Conservation (phyloP, 352 stramenopile species). For the Pythium oligandrum region DNA sequence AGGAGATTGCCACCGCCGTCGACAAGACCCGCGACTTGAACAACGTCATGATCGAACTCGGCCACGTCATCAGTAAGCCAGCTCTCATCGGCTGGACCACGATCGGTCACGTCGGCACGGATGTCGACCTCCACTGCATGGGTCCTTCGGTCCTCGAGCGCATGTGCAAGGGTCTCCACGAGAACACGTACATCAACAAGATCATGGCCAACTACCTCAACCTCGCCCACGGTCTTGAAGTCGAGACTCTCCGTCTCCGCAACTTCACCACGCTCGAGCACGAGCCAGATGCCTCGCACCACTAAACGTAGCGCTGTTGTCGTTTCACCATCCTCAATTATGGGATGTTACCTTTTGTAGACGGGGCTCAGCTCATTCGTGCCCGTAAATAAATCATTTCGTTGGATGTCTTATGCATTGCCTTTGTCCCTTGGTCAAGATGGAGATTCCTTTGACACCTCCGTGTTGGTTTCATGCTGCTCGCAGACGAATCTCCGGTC, state of each 20-base stretch:
- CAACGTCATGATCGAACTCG: constrained; percentile 48
- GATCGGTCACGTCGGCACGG: constrained; percentile 57
- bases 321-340: too few relatives aligned
- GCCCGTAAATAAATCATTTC: too few relatives aligned
- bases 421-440: too few relatives aligned
- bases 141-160: constrained; percentile 47
- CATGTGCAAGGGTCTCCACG: constrained; percentile 59
- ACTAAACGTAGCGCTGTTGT: constrained; percentile 2
- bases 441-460: too few relatives aligned
- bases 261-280: constrained; percentile 21
- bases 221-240: constrained; percentile 44
- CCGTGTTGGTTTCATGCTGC: too few relatives aligned
- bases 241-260: constrained; percentile 45
- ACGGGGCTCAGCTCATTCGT: too few relatives aligned
- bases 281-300: constrained; percentile 10
- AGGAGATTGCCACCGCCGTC: constrained; percentile 37
- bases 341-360: too few relatives aligned
- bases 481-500: too few relatives aligned
- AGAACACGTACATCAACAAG: constrained; percentile 74
- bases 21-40: constrained; percentile 34
- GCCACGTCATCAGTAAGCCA: constrained; percentile 41
- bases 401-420: too few relatives aligned
- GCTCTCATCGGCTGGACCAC: constrained; percentile 59
- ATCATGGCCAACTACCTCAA: constrained; percentile 69
- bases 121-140: constrained; percentile 75